Evolutionary conservation across 1,139 yeast genomes (phyloP).

Genomic region (Protomyces inundatus): DNA sequence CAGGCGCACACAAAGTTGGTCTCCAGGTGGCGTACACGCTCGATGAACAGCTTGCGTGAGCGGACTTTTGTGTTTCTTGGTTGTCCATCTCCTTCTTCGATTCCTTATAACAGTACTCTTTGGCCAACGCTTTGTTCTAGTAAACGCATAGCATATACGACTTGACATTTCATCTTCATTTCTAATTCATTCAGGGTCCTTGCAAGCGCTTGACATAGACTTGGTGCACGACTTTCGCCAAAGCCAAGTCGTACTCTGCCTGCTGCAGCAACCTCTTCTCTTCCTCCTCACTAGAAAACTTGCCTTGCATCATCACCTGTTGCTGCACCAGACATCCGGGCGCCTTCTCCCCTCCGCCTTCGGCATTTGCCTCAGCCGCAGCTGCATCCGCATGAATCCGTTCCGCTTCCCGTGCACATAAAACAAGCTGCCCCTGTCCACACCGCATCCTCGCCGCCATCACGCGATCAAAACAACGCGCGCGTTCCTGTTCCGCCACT

Average conservation of each 20-base stretch:
- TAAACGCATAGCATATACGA: no score
- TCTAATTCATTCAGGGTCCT: neutral
- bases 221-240: neutral
- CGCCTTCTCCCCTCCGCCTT: no score
- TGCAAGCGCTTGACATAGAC: neutral
- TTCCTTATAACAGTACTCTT: no score
- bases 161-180: no score
- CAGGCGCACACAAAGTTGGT: slow-evolving; percentile 59
- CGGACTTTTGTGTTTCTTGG: no score
- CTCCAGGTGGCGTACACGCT: slow-evolving; percentile 66
- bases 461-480: neutral
- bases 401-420: neutral
- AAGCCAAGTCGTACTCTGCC: neutral
- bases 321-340: neutral
- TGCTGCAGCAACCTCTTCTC: neutral
- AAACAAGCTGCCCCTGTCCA: neutral
- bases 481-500: neutral
- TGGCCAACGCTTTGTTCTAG: no score
- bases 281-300: neutral
- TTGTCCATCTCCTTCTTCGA: no score
- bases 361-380: neutral
- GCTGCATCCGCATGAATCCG: neutral
- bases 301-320: neutral
- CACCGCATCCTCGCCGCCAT: neutral
- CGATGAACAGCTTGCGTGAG: slow-evolving; percentile 13